A percentile compares a stretch with the other conserved stretches of the same genome.
Evolutionary conservation across 345 rosid genomes (phyloP).

Genomic region (Linum tenue): DNA sequence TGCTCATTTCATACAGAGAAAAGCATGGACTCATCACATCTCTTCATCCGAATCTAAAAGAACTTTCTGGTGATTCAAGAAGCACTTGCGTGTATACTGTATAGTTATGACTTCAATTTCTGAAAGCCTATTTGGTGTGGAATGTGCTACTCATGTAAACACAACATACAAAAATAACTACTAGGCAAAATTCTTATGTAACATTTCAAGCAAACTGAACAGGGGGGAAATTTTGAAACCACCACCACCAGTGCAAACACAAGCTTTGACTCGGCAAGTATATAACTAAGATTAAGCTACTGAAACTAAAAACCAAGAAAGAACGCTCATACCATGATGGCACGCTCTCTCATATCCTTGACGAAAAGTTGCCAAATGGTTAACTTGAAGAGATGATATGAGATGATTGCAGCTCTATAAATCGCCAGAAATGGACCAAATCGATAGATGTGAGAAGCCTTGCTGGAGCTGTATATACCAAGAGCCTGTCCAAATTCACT

Average conservation of each 20-base stretch:
- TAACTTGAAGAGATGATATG: constrained; percentile 67
- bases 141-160: no score
- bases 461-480: constrained; percentile 54
- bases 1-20: background rate
- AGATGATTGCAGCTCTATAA: constrained; percentile 80
- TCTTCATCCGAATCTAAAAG: no score
- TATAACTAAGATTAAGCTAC: background rate
- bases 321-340: constrained; percentile 45
- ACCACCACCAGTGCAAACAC: background rate
- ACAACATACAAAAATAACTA: no score
- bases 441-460: constrained; percentile 45
- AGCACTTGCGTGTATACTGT: no score
- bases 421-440: constrained; percentile 82
- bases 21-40: no score
- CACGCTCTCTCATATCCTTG: constrained; percentile 61
- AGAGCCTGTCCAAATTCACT: constrained; percentile 72
- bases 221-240: background rate
- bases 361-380: constrained; percentile 61
- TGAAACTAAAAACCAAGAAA: background rate
- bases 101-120: no score
- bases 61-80: no score
- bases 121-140: no score
- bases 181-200: no score
- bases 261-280: background rate
- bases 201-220: background rate